phyloP scores from a whole-genome alignment of 768 basidiomycete species.

The Chalciporus sphaerocephalus region DNA sequence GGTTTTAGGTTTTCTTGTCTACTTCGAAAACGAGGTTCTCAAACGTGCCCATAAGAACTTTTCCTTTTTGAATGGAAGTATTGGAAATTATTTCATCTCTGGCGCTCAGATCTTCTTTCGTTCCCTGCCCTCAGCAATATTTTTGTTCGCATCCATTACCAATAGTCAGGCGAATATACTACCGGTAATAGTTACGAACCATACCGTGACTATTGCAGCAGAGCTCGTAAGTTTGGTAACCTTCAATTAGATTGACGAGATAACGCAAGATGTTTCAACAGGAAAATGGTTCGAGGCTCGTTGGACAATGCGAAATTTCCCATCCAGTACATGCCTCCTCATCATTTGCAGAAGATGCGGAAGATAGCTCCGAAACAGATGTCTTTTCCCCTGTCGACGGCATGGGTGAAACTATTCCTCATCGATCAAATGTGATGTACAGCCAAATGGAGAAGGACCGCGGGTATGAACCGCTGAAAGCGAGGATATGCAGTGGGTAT shows the following conservation, averaged over 20 bases:
- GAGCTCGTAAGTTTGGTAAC: slow-evolving; percentile 54
- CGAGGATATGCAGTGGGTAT: slow-evolving; percentile 60
- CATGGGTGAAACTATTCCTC: slow-evolving; percentile 44
- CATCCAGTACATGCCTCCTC: slow-evolving; percentile 56
- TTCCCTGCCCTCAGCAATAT: slow-evolving; percentile 89
- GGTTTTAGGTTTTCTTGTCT: slow-evolving; percentile 77
- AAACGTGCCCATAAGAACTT: slow-evolving; percentile 92
- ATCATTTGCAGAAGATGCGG: slow-evolving; percentile 28
- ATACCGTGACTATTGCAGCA: slow-evolving; percentile 92
- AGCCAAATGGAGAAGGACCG: slow-evolving; percentile 46
- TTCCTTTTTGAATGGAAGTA: slow-evolving; percentile 87
- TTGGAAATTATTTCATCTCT: slow-evolving; percentile 89
- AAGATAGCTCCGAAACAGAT: slow-evolving; percentile 31
- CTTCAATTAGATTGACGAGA: slow-evolving; percentile 49
- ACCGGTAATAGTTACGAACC: slow-evolving; percentile 89
- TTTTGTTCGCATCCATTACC: slow-evolving; percentile 88
- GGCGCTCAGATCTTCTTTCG: slow-evolving; percentile 88
- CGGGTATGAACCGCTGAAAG: slow-evolving; percentile 50
- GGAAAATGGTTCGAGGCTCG: slow-evolving; percentile 72
- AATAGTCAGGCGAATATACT: slow-evolving; percentile 81
- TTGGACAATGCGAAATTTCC: slow-evolving; percentile 93
- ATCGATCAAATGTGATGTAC: slow-evolving; percentile 63
- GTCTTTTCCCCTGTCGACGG: slow-evolving; percentile 50
- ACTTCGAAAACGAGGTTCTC: slow-evolving; percentile 85
- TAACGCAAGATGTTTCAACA: slow-evolving; percentile 25